Base-by-base conservation (phyloP, 2,329 filamentous ascomycete species). In the Fusarium pseudoanthophilum region DNA sequence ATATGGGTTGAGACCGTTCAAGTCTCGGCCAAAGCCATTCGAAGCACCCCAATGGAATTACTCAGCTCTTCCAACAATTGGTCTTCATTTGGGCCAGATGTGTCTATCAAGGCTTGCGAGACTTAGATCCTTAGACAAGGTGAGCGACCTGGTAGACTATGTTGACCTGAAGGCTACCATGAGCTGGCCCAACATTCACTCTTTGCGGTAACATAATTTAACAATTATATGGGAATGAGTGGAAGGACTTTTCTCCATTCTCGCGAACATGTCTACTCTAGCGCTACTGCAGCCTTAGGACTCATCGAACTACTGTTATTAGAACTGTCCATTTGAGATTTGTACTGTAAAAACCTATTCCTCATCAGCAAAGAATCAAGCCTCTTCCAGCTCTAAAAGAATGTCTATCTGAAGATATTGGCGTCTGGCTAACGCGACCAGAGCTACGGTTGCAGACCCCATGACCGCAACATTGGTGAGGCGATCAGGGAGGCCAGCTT, bases 201-300 rank as follows among this genome's bases (percentile, higher is more conserved):
- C 11, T n/a, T 28, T n/a, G 20, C 7, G 2, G 2, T 10, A 20
- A 30, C 4, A 4, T 7, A 7, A 16, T 30, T 16, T 4, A n/a
- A 30, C 10, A 13, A 20, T 11, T 1, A 30, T n/a, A 7, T 9
- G 4, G 24, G 18, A 21, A 21, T 28, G 11, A 21, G 20, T 21
- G 8, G 11, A 28, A 13, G 0, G 11, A 28, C 1, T 7, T 18
- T 46, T 18, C 14, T 18, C 5, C 28, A 8, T 46, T 20, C 43
- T 46, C 4, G 24, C 5, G 9, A 30, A 11, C 6, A 16, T 48
- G 7, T 48, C 26, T 30, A 20, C 10, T 11, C 20, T 7, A 30
- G 18, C 20, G 26, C 15, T 10, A 48, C 5, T 15, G 20, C 16
- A 30, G 4, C 20, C 14, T 48, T 7, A 11, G 10, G 9, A 16